A percentile compares a stretch with the other conserved stretches of the same genome.
Evolutionary conservation across 176 grass and related monocot species (phyloP).

Genomic region (Ensete glaucum): DNA sequence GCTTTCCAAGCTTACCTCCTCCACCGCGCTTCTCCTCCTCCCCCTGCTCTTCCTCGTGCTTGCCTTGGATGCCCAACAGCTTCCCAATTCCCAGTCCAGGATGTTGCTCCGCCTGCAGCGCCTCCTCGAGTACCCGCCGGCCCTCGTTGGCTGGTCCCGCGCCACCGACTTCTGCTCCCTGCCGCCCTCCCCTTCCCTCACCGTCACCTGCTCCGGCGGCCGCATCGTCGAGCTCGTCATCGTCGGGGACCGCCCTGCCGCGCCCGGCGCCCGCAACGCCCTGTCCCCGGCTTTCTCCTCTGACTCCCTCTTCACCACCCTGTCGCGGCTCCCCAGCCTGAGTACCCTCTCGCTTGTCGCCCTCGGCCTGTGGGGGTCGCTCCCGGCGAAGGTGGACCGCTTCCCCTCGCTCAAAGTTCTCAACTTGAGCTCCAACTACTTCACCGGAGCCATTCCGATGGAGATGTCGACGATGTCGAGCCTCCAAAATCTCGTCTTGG

Average conservation of each 20-base stretch:
- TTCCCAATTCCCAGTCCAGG: constrained; percentile 50
- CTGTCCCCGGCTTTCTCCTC: constrained; percentile 50
- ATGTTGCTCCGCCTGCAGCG: constrained; percentile 40
- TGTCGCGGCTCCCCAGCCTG: constrained; percentile 35
- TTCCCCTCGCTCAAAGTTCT: constrained; percentile 44
- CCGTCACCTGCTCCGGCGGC: constrained; percentile 34
- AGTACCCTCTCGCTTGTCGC: constrained; percentile 39
- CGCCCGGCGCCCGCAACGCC: background rate
- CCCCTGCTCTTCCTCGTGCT: constrained; percentile 2
- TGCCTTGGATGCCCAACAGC: constrained; percentile 19
- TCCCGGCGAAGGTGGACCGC: constrained; percentile 62
- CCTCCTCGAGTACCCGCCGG: constrained; percentile 38
- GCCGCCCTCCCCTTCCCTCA: constrained; percentile 28
- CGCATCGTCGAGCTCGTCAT: constrained; percentile 58
- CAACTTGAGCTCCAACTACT: constrained; percentile 72
- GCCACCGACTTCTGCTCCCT: constrained; percentile 48
- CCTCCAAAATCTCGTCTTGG: constrained; percentile 59
- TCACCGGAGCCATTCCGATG: constrained; percentile 41
- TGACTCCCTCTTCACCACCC: constrained; percentile 80
- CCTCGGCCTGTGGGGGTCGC: constrained; percentile 64
- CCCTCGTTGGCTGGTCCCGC: constrained; percentile 21
- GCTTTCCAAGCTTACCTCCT: background rate
- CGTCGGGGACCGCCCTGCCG: constrained; percentile 24
- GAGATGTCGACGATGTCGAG: constrained; percentile 47
- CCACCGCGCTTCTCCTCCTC: background rate